Percentiles rank a stretch among this genome's conserved stretches.
phyloP scores from a whole-genome alignment of 345 rosid species.

The Turnera subulata region DNA sequence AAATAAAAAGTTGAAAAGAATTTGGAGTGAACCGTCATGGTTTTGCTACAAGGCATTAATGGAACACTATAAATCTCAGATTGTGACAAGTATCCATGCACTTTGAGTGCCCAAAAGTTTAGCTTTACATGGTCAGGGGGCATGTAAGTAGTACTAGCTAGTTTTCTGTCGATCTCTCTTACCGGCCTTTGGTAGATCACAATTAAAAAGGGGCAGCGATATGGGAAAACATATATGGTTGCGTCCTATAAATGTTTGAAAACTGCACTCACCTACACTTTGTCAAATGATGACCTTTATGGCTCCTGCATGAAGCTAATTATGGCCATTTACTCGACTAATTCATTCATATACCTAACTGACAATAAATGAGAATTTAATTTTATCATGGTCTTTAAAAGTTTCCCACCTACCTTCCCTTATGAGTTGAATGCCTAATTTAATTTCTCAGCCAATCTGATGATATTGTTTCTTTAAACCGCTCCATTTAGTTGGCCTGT shows the following conservation, averaged over 20 bases:
- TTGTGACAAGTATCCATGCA: constrained; percentile 11
- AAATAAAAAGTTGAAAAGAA: too few relatives aligned
- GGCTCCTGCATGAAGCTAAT: constrained; percentile 26
- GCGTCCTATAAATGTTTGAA: constrained; percentile 47
- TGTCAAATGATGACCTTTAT: constrained; percentile 32
- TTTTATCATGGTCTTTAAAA: constrained; percentile 1
- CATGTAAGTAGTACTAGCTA: too few relatives aligned
- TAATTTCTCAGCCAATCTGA: constrained; percentile 7
- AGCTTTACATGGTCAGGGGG: not conserved
- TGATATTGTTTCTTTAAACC: not conserved
- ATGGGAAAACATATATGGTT: constrained; percentile 24
- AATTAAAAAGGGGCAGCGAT: constrained; percentile 5
- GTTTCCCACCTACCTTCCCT: constrained; percentile 25
- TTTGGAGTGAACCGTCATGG: too few relatives aligned
- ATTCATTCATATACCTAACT: constrained; percentile 41
- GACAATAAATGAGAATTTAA: constrained; percentile 27
- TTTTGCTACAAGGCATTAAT: not conserved
- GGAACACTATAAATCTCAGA: constrained; percentile 6
- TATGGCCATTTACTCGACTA: constrained; percentile 30
- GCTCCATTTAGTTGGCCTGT: not conserved
- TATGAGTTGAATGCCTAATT: constrained; percentile 12
- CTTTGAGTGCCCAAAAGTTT: too few relatives aligned
- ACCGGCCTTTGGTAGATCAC: not conserved
- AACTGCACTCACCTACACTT: constrained; percentile 41
- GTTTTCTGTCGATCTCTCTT: not conserved